phyloP scores from a whole-genome alignment of 345 rosid species.

The Hibiscus syriacus region DNA sequence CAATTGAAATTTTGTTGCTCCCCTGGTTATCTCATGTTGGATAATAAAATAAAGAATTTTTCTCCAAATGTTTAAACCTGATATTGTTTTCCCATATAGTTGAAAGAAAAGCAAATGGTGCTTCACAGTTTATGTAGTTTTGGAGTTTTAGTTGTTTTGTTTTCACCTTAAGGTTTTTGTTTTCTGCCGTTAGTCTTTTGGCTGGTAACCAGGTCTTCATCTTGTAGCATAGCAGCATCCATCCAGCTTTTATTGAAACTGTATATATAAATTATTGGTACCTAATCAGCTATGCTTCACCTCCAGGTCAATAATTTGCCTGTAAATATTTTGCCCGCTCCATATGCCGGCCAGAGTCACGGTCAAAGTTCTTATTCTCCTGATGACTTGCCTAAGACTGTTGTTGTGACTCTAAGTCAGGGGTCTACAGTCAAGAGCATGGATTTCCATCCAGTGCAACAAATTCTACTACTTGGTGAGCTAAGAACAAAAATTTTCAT shows the following conservation, averaged over 20 bases:
- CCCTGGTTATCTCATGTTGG: not conserved
- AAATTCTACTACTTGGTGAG: constrained; percentile 75
- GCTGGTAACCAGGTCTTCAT: not conserved
- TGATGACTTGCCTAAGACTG: constrained; percentile 74
- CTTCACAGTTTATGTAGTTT: not conserved
- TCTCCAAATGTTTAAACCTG: no score
- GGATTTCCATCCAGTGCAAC: constrained; percentile 83
- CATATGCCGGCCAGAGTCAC: constrained; percentile 57
- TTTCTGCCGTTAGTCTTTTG: no score
- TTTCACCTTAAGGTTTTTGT: no score
- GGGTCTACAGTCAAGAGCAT: constrained; percentile 75
- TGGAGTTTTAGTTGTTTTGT: not conserved
- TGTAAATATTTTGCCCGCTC: constrained; percentile 52
- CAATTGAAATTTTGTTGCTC: not conserved
- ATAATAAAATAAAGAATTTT: not conserved
- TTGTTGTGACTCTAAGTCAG: constrained; percentile 51
- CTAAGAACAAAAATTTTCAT: not conserved
- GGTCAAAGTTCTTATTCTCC: constrained; percentile 67
- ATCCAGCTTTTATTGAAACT: constrained; percentile 3
- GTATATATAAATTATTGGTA: not conserved
- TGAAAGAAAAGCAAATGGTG: not conserved
- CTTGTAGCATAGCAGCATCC: not conserved
- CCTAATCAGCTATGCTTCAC: constrained; percentile 11
- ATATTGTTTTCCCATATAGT: not conserved
- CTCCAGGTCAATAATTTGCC: constrained; percentile 63